Evolutionary conservation across 129 eudicot species (phyloP).

Genomic region (Sambucus nigra): DNA sequence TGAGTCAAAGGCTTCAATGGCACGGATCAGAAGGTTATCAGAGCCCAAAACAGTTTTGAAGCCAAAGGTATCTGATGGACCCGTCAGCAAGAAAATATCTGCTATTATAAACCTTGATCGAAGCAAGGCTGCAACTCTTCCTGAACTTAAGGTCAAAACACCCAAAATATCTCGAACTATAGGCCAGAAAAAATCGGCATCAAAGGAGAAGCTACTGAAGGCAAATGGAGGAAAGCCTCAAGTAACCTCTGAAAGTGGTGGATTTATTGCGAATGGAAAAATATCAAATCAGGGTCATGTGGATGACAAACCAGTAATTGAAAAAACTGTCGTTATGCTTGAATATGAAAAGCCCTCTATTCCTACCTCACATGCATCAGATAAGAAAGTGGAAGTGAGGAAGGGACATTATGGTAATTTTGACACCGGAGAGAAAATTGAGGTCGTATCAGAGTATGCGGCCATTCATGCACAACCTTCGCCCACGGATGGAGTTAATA

Average conservation of each 20-base stretch:
- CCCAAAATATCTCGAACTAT: constrained; percentile 25
- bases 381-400: constrained; percentile 5
- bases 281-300: constrained; percentile 16
- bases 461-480: constrained; percentile 28
- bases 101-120: constrained; percentile 40
- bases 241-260: constrained; percentile 13
- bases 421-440: constrained; percentile 21
- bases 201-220: too few relatives aligned
- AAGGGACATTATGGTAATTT: constrained; percentile 6
- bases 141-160: constrained; percentile 48
- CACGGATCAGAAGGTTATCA: constrained; percentile 77
- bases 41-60: constrained; percentile 67
- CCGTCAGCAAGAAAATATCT: constrained; percentile 54
- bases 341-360: constrained; percentile 49
- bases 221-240: not conserved
- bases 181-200: constrained; percentile 25
- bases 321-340: constrained; percentile 72
- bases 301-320: constrained; percentile 58
- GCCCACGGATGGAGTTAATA: constrained; percentile 32
- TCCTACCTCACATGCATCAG: constrained; percentile 13
- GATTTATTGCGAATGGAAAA: constrained; percentile 16
- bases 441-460: constrained; percentile 16
- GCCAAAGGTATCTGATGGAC: constrained; percentile 34
- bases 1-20: constrained; percentile 63
- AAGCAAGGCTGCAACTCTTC: constrained; percentile 54